Conservation (phyloP, 495 filamentous ascomycete species). For the Talaromyces proteolyticus region DNA sequence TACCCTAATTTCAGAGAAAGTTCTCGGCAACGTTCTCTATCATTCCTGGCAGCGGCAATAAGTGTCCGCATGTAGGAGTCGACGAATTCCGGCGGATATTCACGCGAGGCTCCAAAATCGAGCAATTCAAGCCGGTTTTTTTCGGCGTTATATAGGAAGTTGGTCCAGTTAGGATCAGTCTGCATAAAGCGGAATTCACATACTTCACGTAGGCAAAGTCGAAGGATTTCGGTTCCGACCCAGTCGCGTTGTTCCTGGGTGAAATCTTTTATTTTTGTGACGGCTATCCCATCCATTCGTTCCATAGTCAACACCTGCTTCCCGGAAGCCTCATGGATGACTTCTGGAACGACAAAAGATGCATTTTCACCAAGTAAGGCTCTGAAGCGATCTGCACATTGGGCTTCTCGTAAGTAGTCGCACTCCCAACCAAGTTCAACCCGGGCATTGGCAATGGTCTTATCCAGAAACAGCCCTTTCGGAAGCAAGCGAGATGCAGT, state of each 20-base stretch:
- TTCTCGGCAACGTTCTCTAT: constrained; percentile 53
- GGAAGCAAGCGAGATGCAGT: constrained; percentile 85
- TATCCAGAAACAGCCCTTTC: constrained; percentile 88
- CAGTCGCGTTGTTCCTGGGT: constrained; percentile 82
- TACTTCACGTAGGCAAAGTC: constrained; percentile 89
- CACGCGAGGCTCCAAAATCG: constrained; percentile 90
- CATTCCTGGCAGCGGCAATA: constrained; percentile 64
- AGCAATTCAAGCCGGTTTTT: constrained; percentile 79
- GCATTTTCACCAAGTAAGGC: constrained; percentile 61
- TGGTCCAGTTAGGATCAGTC: constrained; percentile 99
- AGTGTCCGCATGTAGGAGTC: constrained; percentile 70
- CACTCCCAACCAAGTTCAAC: constrained; percentile 94
- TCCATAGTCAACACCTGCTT: constrained; percentile 90
- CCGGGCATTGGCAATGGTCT: constrained; percentile 96
- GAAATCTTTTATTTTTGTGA: constrained; percentile 73
- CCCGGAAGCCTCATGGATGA: constrained; percentile 75
- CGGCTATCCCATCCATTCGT: constrained; percentile 78
- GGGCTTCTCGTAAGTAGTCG: constrained; percentile 85
- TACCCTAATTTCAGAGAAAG: constrained; percentile 85
- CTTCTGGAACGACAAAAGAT: constrained; percentile 71
- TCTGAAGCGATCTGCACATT: constrained; percentile 68
- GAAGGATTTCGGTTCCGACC: constrained; percentile 84
- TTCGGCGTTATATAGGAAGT: constrained; percentile 82
- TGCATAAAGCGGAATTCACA: constrained; percentile 96
- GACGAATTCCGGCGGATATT: constrained; percentile 77